Conservation (phyloP, 78 protist genomes). For the Diacronema lutheri region DNA sequence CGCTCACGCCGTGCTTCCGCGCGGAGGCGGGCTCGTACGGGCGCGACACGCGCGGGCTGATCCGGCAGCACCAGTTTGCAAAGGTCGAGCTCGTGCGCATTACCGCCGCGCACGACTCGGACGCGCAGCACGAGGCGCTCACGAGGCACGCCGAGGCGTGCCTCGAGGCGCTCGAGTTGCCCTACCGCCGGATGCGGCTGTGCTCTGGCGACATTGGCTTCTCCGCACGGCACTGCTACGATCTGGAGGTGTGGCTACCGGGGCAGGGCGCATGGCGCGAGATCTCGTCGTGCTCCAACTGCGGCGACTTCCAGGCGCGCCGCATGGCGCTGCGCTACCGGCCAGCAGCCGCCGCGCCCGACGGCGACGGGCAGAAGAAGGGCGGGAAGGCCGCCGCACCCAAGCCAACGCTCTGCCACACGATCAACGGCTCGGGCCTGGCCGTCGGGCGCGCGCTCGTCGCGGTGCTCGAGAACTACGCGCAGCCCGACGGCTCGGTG, state of each 20-base stretch:
- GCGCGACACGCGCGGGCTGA: slow-evolving; percentile 34
- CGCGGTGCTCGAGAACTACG: slow-evolving; percentile 41
- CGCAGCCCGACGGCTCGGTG: slow-evolving; percentile 31
- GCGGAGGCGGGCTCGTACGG: slow-evolving; percentile 39
- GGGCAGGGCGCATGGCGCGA: slow-evolving; percentile 22
- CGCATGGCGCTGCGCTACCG: background rate
- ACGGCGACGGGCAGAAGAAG: background rate
- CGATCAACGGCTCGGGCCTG: slow-evolving; percentile 32
- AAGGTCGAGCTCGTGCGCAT: slow-evolving; percentile 24
- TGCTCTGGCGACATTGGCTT: slow-evolving; percentile 46
- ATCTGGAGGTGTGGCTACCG: slow-evolving; percentile 5
- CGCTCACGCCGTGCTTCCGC: slow-evolving; percentile 52
- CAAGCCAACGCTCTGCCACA: slow-evolving; percentile 1
- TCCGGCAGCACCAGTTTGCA: slow-evolving; percentile 43
- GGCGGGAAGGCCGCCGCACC: background rate
- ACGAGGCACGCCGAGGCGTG: slow-evolving; percentile 16
- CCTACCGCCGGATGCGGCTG: slow-evolving; percentile 28
- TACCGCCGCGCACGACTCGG: background rate
- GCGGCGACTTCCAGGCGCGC: slow-evolving; percentile 38
- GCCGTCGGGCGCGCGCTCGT: slow-evolving; percentile 47
- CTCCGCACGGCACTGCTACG: background rate
- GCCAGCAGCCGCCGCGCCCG: background rate
- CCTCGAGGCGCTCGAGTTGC: slow-evolving; percentile 14
- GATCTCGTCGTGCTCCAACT: slow-evolving; percentile 41
- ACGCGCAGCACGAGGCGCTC: slow-evolving; percentile 23